These are phyloP conservation scores for Globisporangium polare DNA, from an alignment of 352 stramenopile genomes.

Conservation along the genomic window DNA sequence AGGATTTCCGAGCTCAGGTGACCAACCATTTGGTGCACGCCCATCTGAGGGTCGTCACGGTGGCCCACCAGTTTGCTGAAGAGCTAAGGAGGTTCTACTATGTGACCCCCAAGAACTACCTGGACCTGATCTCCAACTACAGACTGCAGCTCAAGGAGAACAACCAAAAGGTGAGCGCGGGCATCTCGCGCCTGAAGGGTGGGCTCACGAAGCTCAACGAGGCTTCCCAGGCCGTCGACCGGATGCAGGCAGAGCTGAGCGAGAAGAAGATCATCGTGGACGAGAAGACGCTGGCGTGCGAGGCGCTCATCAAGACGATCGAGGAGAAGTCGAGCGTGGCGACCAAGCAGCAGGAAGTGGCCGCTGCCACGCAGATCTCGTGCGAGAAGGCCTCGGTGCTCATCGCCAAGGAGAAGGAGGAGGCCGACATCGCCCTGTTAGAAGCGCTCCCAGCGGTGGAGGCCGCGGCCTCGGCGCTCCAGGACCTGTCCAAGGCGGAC, in stretches of 20 bases:
- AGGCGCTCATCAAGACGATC: slow-evolving; percentile 94
- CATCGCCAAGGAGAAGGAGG: slow-evolving; percentile 91
- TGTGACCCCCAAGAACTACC: slow-evolving; percentile 97
- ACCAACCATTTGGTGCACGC: slow-evolving; percentile 90
- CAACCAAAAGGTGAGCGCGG: slow-evolving; percentile 85
- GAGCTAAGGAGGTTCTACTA: slow-evolving; percentile 94
- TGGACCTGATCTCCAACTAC: slow-evolving; percentile 96
- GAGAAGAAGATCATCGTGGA: slow-evolving; percentile 95
- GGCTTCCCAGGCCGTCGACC: slow-evolving; percentile 89
- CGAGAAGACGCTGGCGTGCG: slow-evolving; percentile 91
- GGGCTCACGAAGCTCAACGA: slow-evolving; percentile 94
- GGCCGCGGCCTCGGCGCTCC: slow-evolving; percentile 88
- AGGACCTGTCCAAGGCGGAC: slow-evolving; percentile 94
- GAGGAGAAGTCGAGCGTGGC: slow-evolving; percentile 91
- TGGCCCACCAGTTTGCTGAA: slow-evolving; percentile 89
- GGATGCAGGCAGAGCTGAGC: slow-evolving; percentile 92
- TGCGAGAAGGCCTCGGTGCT: slow-evolving; percentile 88
- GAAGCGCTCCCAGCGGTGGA: slow-evolving; percentile 93
- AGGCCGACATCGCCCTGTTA: slow-evolving; percentile 90
- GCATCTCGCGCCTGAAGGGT: slow-evolving; percentile 87
- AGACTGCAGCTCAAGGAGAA: slow-evolving; percentile 89
- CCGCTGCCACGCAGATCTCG: slow-evolving; percentile 86
- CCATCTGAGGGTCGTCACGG: slow-evolving; percentile 88
- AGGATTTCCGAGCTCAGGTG: slow-evolving; percentile 78
- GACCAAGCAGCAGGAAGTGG: slow-evolving; percentile 90